These are phyloP conservation scores for Silene vulgaris DNA, from an alignment of 179 eudicot species.

Conservation along the genomic window DNA sequence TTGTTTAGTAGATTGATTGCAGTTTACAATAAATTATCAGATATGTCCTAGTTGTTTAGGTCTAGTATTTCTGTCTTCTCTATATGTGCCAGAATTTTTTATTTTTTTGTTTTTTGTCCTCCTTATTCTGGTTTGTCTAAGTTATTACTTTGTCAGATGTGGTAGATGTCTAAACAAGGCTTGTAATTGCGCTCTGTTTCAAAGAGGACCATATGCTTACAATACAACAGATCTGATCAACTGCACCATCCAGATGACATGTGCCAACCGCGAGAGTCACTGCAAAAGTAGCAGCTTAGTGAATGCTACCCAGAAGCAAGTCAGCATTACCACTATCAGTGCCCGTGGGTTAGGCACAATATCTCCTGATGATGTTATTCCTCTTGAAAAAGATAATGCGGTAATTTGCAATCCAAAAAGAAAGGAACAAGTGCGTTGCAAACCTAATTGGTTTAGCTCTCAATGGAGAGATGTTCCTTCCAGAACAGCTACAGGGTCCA, in stretches of 20 bases:
- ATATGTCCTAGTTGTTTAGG: not conserved
- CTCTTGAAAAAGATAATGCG: slow-evolving; percentile 23
- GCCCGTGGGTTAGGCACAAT: slow-evolving; percentile 25
- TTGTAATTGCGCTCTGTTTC: slow-evolving; percentile 24
- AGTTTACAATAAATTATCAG: not conserved
- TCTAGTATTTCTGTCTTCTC: not conserved
- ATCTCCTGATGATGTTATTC: slow-evolving; percentile 20
- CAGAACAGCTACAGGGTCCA: slow-evolving; percentile 24
- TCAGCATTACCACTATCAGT: slow-evolving; percentile 22
- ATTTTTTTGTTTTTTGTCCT: not conserved
- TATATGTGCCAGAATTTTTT: slow-evolving; percentile 6
- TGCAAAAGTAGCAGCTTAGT: slow-evolving; percentile 18
- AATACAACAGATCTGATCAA: slow-evolving; percentile 26
- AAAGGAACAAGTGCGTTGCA: slow-evolving; percentile 22
- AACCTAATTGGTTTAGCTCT: slow-evolving; percentile 32
- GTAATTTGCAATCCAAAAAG: slow-evolving; percentile 24
- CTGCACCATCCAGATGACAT: slow-evolving; percentile 26
- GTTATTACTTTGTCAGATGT: slow-evolving; percentile 23
- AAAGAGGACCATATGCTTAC: slow-evolving; percentile 28
- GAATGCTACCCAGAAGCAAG: slow-evolving; percentile 26
- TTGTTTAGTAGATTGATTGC: slow-evolving; percentile 1
- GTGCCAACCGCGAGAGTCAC: slow-evolving; percentile 21
- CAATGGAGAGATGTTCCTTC: slow-evolving; percentile 59
- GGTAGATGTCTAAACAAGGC: slow-evolving; percentile 32
- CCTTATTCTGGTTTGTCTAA: not conserved